Base-by-base conservation (phyloP, 1,284 basidiomycete genomes). In the Lentinula novae-zelandiae region DNA sequence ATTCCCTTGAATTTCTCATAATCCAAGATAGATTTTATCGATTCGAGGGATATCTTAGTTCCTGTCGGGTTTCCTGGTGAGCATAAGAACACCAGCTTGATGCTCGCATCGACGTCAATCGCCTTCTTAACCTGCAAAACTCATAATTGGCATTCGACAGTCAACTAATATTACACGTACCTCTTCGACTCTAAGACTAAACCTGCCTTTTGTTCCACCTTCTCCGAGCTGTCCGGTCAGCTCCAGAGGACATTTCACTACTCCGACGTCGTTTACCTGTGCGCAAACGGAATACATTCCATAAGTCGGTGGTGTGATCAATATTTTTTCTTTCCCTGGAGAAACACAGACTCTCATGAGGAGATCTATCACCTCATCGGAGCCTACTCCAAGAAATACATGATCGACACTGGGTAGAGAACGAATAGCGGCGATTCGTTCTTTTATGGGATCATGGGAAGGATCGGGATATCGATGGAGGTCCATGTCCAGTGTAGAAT, bases 11-110 rank as follows among this genome's bases (percentile, higher is more conserved):
- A 98, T 0, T 80, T 77, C 3, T 86, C 80, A 73, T 93, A 93
- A 36, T 95, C 89, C 33, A 96, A 79, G 31, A 99, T 74, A n/a
- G 82, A 71, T 1, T 82, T 80, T 57, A 99, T 81, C 5, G 87
- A 83, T 15, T 78, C 69, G 12, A 96, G 82, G 0, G 93, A 82
- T 58, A 99, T 87, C 33, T 91, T 75, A 0, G 96, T 98, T 13
- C 96, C 95, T 0, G 96, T 97, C 0, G 97, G 97, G 72, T 99
- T 99, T 2, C 97, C 97, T 0, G 96, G 97, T 1, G 96, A 98
- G 76, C 96, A 98, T 58, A 99, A 81, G 78, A 98, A 95, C 62
- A 97, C 82, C 57, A 99, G 82, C 71, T 98, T 98, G 75, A 98
- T 92, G 2, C 80, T 76, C 0, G 89, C 82, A 72, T 95, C 84